Percentiles rank a stretch among this genome's conserved stretches.
These are phyloP conservation scores for Aureobasidium namibiae DNA, from an alignment of 2,329 filamentous ascomycete genomes.

Conservation along the genomic window DNA sequence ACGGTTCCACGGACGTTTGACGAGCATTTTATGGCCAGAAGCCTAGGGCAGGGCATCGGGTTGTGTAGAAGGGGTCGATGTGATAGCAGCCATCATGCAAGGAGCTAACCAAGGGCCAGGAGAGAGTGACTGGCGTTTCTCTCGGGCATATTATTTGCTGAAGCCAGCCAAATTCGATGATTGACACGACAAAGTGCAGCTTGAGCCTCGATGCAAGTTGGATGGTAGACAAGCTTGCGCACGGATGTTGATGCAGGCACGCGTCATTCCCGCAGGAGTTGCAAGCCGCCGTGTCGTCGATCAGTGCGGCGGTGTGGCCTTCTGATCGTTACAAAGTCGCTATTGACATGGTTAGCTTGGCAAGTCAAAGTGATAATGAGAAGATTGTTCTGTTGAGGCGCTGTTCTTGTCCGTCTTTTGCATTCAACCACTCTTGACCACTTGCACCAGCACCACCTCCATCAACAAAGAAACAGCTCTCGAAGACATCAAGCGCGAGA, in stretches of 20 bases:
- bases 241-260: background rate
- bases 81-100: background rate
- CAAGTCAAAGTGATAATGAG: background rate
- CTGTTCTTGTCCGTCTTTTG: background rate
- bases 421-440: background rate
- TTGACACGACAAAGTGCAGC: background rate
- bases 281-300: background rate
- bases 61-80: background rate
- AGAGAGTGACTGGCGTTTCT: background rate
- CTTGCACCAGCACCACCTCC: too few relatives aligned
- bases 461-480: background rate
- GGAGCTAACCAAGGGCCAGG: background rate
- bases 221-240: background rate
- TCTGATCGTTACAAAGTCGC: constrained; percentile 2
- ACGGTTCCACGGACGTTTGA: background rate
- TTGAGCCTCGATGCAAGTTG: background rate
- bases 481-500: background rate
- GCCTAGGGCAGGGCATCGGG: background rate
- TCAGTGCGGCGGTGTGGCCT: constrained; percentile 2
- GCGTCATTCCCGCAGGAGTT: constrained; percentile 2
- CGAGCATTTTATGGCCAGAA: background rate
- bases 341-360: constrained; percentile 9
- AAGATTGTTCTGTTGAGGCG: background rate
- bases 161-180: background rate
- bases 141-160: background rate